Conservation (phyloP, 2,329 filamentous ascomycete genomes). For the Knufia petricola region DNA sequence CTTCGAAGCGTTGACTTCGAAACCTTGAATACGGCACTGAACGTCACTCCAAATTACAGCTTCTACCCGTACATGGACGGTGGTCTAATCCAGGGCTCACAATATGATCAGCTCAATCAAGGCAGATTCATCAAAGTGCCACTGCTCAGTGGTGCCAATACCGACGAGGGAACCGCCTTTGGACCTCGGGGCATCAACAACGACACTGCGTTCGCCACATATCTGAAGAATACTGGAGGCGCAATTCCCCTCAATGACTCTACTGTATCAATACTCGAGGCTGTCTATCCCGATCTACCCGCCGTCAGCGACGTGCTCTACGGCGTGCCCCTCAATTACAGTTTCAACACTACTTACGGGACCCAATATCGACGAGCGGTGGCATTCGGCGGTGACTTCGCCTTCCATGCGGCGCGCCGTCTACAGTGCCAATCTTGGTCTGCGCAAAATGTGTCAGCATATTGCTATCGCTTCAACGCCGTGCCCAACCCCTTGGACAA, state of each 20-base stretch:
- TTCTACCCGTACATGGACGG: constrained; percentile 41
- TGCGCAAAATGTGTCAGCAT: constrained; percentile 40
- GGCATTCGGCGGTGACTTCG: constrained; percentile 46
- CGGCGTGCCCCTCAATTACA: constrained; percentile 17
- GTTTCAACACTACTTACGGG: constrained; percentile 25
- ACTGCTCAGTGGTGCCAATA: constrained; percentile 54
- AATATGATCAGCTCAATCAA: constrained; percentile 42
- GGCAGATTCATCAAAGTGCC: constrained; percentile 57
- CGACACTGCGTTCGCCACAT: constrained; percentile 41
- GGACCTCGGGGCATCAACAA: constrained; percentile 45
- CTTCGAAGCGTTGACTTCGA: constrained; percentile 53
- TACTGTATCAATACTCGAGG: constrained; percentile 28
- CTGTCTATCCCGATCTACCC: constrained; percentile 46
- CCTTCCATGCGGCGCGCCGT: constrained; percentile 48
- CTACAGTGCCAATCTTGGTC: constrained; percentile 45
- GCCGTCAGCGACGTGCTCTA: constrained; percentile 39
- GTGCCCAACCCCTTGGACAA: constrained; percentile 36
- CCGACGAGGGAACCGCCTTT: constrained; percentile 55
- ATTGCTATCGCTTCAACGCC: constrained; percentile 56
- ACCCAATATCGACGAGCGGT: constrained; percentile 45
- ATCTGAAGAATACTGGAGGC: constrained; percentile 26
- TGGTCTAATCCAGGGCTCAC: constrained; percentile 42
- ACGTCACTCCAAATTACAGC: constrained; percentile 23
- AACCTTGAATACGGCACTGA: constrained; percentile 46
- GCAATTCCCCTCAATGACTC: constrained; percentile 1